These are phyloP conservation scores for Trypanosoma brucei DNA, from an alignment of 208 protist genomes.

Conservation along the genomic window DNA sequence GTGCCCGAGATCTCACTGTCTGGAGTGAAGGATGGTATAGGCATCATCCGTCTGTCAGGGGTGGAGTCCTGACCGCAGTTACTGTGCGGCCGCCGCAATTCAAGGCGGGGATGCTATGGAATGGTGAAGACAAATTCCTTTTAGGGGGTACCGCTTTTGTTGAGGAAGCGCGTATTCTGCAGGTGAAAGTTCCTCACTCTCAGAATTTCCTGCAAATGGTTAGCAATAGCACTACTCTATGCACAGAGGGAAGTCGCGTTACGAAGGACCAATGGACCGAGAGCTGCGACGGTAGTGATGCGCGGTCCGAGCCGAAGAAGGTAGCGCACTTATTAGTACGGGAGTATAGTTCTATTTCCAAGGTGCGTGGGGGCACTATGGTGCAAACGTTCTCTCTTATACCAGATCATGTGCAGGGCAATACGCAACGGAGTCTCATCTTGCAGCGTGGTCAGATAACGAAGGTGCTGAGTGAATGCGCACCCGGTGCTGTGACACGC, in stretches of 20 bases:
- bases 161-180: conserved; percentile 66
- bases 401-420: conserved; percentile 21
- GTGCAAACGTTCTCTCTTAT: conserved; percentile 76
- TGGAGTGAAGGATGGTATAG: conserved; percentile 16
- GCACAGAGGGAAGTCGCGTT: background rate
- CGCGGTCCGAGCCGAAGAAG: background rate
- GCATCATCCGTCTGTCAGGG: background rate
- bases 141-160: conserved; percentile 58
- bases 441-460: conserved; percentile 29
- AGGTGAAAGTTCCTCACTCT: conserved; percentile 8
- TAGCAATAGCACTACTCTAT: background rate
- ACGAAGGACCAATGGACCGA: background rate
- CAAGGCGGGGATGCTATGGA: conserved; percentile 54
- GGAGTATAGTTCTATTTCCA: conserved; percentile 60
- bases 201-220: background rate
- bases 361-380: conserved; percentile 30
- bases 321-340: conserved; percentile 40
- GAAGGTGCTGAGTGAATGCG: conserved; percentile 20
- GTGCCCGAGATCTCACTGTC: conserved; percentile 13
- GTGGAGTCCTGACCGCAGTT: conserved; percentile 22
- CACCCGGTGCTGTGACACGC: conserved; percentile 35
- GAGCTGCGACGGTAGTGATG: background rate
- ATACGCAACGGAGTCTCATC: conserved; percentile 35
- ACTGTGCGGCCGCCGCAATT: conserved; percentile 63
- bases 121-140: conserved; percentile 48